These are phyloP conservation scores for Polysphondylium violaceum DNA, from an alignment of 78 protist species.

Conservation along the genomic window DNA sequence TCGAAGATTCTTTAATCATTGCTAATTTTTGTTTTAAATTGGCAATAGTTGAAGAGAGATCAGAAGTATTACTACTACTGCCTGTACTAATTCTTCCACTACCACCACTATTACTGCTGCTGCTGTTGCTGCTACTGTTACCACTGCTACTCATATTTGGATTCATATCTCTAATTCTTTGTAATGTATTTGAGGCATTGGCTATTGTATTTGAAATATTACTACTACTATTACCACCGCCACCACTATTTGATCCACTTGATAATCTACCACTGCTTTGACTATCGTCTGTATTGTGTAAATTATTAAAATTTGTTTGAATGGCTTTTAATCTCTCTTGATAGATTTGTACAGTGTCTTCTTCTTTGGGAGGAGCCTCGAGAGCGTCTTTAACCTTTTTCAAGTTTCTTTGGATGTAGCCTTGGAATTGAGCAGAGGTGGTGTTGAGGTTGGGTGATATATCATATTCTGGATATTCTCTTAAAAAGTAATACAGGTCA, in stretches of 20 bases:
- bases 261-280: neutral
- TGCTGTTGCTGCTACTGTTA: neutral
- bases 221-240: neutral
- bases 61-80: neutral
- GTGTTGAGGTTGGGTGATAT: slow-evolving; percentile 26
- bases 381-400: slow-evolving; percentile 8
- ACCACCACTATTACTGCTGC: neutral
- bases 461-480: slow-evolving; percentile 55
- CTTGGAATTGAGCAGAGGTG: slow-evolving; percentile 43
- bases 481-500: slow-evolving; percentile 58
- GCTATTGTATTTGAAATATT: slow-evolving; percentile 1
- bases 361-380: slow-evolving; percentile 2
- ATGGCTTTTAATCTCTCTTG: slow-evolving; percentile 25
- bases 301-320: slow-evolving; percentile 38
- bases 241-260: neutral
- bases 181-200: slow-evolving; percentile 31
- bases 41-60: slow-evolving; percentile 54
- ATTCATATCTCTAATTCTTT: slow-evolving; percentile 29
- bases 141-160: neutral
- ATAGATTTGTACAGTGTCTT: slow-evolving; percentile 8
- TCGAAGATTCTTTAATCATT: slow-evolving; percentile 22
- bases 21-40: slow-evolving; percentile 67
- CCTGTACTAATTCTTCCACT: neutral
- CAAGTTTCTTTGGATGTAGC: slow-evolving; percentile 37
- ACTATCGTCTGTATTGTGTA: neutral